Base-by-base conservation (phyloP, 495 filamentous ascomycete genomes). In the Chaetomium tenue region DNA sequence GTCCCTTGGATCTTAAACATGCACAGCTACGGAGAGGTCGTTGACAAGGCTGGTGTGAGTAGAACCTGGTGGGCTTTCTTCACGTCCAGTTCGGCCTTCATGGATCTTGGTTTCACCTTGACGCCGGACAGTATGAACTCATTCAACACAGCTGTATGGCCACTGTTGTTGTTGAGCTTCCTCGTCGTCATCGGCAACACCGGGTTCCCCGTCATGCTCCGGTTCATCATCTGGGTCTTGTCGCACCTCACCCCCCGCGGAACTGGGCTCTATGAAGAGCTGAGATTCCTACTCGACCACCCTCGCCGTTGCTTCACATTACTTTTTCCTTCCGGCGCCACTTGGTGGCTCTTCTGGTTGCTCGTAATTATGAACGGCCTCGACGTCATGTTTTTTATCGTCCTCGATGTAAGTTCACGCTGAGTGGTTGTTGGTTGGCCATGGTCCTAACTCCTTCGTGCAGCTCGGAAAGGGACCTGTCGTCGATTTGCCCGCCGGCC, bases 301-400 rank as follows among this genome's bases (percentile, higher is more conserved):
- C 93, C 93, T 26, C 88, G 93, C 66, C 88, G 94, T 42, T 98
- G 93, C 75, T 98, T 97, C 72, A 97, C 93, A 0, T 82, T 98
- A 23, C 80, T 98, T 0, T 98, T 98, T 70, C 93, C 92, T 8
- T 85, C 87, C 0, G 85, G 86, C 53, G 92, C 93, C n/a, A 97
- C 90, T 12, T 97, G 92, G 93, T 95, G 91, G 91, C 84, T 98
- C 3, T 94, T 97, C 74, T 88, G 86, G 63, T 87, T 96, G 61
- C 79, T 98, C n/a, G 79, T 94, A 8, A 67, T 86, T 3, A 81
- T 98, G 66, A 98, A 98, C 70, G 86, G 81, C 22, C 75, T 92
- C 15, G 93, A 98, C 75, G 71, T 96, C 58, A 83, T 97, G 55
- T 89, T 98, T 68, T 97, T 94, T 70, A 87, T 97, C 51, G 84